Base-by-base conservation (phyloP, 73 alveolate genomes). In the Paramecium octaurelia region DNA sequence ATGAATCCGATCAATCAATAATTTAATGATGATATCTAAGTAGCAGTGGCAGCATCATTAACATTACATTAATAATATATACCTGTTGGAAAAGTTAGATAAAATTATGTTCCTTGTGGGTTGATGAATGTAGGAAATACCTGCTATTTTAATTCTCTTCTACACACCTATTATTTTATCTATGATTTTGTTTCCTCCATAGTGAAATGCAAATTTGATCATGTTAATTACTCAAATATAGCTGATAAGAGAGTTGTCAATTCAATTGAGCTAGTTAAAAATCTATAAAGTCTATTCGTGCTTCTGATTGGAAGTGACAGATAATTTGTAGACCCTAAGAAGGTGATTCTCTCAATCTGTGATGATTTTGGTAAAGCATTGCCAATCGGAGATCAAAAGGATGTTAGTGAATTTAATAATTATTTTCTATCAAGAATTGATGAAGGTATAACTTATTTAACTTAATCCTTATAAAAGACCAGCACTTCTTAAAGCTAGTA, bases 121-220 rank as follows among this genome's bases (percentile, higher is more conserved):
- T 69, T 96, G 35, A 86, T 93, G 84, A 97, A 97, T 76, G 90
- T 95, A 34, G 99, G 99, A 34, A 96, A 96, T 83, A 96, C 99
- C 8, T 97, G 99, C 92, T 97, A 94, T 92, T 92, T 97, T 58
- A 97, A 97, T 85, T 95, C 97, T 24, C 88, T 97, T 64, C 38
- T 97, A 50, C 93, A 97, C 80, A 23, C 97, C 31, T 95, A 93
- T 86, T 97, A 93, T 90, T 91, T 92, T 89, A 71, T 93, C 58
- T 96, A 97, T 20, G 94, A 93, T 40, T 93, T 96, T 93, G 94
- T 93, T 20, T 42, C 85, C 18, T 69, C 93, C 6, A 93, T 97
- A 31, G 59, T 97, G 69, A 86, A 89, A 31, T 87, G 60, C 93
- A 23, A 85, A 16, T 57, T 57, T 58, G 92, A 69, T 16, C 93